Percentiles rank a stretch among this genome's conserved stretches.
Conservation (phyloP, 2,329 filamentous ascomycete genomes). For the Bimuria novae-zelandiae region DNA sequence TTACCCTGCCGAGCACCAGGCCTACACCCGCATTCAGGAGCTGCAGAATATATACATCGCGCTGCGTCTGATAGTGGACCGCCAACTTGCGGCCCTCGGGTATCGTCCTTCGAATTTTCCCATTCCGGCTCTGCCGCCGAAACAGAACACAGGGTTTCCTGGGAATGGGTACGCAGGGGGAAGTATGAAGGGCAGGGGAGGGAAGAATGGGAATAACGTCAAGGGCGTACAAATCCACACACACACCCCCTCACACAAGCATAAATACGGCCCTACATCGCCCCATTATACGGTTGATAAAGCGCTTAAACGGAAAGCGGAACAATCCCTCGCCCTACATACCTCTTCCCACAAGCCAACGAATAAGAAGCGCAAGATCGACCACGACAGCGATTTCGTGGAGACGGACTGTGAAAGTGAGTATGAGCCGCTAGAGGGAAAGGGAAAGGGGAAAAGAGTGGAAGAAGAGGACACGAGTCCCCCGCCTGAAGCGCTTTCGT, state of each 20-base stretch:
- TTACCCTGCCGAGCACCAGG: background rate
- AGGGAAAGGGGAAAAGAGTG: background rate
- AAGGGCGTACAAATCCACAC: too few relatives aligned
- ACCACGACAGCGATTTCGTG: background rate
- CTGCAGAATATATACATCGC: background rate
- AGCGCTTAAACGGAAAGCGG: conserved; percentile 7
- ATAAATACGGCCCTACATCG: background rate
- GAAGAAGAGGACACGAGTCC: background rate
- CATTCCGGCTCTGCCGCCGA: too few relatives aligned
- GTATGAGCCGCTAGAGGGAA: too few relatives aligned
- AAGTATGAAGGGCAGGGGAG: too few relatives aligned
- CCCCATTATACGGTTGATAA: conserved; percentile 8
- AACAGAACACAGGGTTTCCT: too few relatives aligned
- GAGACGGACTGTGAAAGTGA: background rate
- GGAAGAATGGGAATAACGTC: too few relatives aligned
- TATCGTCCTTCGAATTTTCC: background rate
- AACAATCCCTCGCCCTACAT: too few relatives aligned
- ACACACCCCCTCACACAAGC: background rate
- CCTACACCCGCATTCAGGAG: background rate
- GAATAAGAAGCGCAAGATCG: background rate
- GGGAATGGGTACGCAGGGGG: too few relatives aligned
- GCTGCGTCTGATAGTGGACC: background rate
- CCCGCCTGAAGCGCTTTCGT: background rate
- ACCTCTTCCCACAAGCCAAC: too few relatives aligned
- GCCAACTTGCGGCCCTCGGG: background rate